Evolutionary conservation across 495 filamentous ascomycete species (phyloP).

Genomic region (Penicillium ucsense): DNA sequence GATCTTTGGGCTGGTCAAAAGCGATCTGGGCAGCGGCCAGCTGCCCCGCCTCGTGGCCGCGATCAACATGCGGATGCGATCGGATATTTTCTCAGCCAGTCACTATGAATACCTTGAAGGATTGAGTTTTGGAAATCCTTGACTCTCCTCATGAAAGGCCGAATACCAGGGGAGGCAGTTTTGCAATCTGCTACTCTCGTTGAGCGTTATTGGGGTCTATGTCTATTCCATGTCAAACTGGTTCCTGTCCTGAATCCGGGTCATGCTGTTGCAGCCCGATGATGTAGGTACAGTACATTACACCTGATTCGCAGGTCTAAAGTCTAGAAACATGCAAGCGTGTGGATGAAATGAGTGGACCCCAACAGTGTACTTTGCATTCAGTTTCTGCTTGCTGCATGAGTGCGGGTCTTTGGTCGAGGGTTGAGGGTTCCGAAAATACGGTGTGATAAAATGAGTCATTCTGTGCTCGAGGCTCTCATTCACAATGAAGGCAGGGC

Average conservation of each 20-base stretch:
- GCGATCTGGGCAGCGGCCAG: background rate
- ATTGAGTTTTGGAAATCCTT: background rate
- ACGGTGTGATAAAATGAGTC: background rate
- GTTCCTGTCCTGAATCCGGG: too few relatives aligned
- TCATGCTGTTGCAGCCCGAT: too few relatives aligned
- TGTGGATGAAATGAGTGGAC: background rate
- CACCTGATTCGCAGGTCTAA: background rate
- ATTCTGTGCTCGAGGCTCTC: background rate
- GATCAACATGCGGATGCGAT: conserved; percentile 14
- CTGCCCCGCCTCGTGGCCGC: conserved; percentile 8
- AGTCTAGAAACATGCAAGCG: background rate
- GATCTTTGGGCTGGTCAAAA: too few relatives aligned
- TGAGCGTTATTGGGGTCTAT: too few relatives aligned
- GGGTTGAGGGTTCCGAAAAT: background rate
- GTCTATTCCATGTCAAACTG: too few relatives aligned
- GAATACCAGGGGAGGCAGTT: too few relatives aligned
- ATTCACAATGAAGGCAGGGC: background rate
- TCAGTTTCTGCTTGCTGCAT: too few relatives aligned
- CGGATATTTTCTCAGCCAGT: conserved; percentile 3
- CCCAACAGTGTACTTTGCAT: background rate
- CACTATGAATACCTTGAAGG: background rate
- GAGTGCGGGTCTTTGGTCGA: background rate
- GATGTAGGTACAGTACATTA: too few relatives aligned
- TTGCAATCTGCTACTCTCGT: too few relatives aligned
- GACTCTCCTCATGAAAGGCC: too few relatives aligned